These are phyloP conservation scores for Lepidium didymum DNA, from an alignment of 345 rosid species.

Conservation along the genomic window DNA sequence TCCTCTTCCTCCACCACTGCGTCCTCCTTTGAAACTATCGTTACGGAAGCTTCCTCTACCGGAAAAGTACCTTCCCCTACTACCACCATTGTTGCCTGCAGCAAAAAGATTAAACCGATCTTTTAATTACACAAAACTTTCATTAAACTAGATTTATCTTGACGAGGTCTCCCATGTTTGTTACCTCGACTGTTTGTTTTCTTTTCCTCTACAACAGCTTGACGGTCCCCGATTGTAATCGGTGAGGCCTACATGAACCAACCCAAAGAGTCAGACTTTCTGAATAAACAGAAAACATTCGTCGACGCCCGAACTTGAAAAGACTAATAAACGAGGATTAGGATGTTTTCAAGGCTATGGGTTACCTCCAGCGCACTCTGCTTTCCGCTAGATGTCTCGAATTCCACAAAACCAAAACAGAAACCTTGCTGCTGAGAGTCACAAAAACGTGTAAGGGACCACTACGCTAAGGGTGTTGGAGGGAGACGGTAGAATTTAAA, in stretches of 20 bases:
- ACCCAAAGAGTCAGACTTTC: not conserved
- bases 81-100: slow-evolving; percentile 32
- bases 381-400: slow-evolving; percentile 45
- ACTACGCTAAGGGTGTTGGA: not conserved
- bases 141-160: slow-evolving; percentile 21
- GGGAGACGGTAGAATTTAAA: not conserved
- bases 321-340: not conserved
- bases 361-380: slow-evolving; percentile 53
- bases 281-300: not conserved
- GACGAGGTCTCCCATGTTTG: slow-evolving; percentile 2
- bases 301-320: not conserved
- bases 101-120: not conserved
- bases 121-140: not conserved
- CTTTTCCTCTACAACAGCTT: slow-evolving; percentile 67
- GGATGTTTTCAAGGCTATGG: not conserved
- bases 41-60: slow-evolving; percentile 51
- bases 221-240: slow-evolving; percentile 44
- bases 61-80: slow-evolving; percentile 41
- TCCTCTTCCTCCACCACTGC: slow-evolving; percentile 41
- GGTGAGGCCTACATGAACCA: slow-evolving; percentile 61
- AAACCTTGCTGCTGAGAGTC: slow-evolving; percentile 51
- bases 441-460: slow-evolving; percentile 3
- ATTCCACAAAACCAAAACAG: slow-evolving; percentile 78
- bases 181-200: slow-evolving; percentile 62
- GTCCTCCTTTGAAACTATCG: slow-evolving; percentile 40